These are phyloP conservation scores for Lyophyllum semitale DNA, from an alignment of 768 basidiomycete species.

Conservation along the genomic window DNA sequence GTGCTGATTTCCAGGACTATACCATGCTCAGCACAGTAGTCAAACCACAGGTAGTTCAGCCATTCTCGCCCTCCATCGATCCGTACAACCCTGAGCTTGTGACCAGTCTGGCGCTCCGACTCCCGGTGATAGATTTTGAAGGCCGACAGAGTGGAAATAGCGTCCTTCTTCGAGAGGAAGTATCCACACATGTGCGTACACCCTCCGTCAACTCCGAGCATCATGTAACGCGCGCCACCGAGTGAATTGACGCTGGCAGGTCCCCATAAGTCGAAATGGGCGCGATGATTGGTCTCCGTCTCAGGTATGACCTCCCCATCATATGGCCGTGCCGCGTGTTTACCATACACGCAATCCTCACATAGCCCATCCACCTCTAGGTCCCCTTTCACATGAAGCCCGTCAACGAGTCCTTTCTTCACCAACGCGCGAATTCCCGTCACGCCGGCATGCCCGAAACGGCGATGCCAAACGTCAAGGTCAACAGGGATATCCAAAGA, in stretches of 20 bases:
- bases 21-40: slow-evolving; percentile 18
- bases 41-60: slow-evolving; percentile 18
- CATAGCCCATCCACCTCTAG: slow-evolving; percentile 10
- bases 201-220: neutral
- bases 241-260: neutral
- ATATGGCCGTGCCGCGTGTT: no score
- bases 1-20: slow-evolving; percentile 22
- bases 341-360: slow-evolving; percentile 29
- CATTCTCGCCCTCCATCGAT: slow-evolving; percentile 31
- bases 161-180: neutral
- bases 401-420: slow-evolving; percentile 16
- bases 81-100: slow-evolving; percentile 1
- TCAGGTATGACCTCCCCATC: slow-evolving; percentile 21
- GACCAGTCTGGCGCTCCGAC: no score
- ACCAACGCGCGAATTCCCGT: slow-evolving; percentile 15
- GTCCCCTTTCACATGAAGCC: slow-evolving; percentile 16
- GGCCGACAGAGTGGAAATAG: neutral
- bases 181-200: neutral
- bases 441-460: slow-evolving; percentile 21
- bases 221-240: neutral
- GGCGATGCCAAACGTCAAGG: slow-evolving; percentile 25
- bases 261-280: neutral
- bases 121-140: neutral
- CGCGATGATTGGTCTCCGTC: neutral
- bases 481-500: slow-evolving; percentile 18